These are phyloP conservation scores for Fusarium globosum DNA, from an alignment of 2,329 filamentous ascomycete species.

Conservation along the genomic window DNA sequence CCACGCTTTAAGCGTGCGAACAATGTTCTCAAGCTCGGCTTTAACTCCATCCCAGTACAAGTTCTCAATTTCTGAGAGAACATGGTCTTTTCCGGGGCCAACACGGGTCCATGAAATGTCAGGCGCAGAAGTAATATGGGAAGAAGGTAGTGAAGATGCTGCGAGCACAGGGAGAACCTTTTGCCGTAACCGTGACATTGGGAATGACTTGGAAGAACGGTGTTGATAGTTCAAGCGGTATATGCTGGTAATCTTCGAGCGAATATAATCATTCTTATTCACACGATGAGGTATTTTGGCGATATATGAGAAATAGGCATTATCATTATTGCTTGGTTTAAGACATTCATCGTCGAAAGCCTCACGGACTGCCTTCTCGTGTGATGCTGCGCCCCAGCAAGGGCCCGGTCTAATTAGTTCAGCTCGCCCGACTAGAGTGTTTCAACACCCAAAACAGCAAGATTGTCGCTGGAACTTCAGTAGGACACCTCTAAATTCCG, in stretches of 20 bases:
- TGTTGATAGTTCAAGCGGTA: background rate
- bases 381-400: conserved; percentile 29
- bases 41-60: conserved; percentile 40
- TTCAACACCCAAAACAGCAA: conserved; percentile 24
- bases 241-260: background rate
- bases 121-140: conserved; percentile 26
- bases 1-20: conserved; percentile 38
- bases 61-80: conserved; percentile 28
- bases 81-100: conserved; percentile 27
- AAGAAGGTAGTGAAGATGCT: conserved; percentile 3
- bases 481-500: conserved; percentile 22
- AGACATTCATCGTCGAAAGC: background rate
- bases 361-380: conserved; percentile 17
- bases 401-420: conserved; percentile 13
- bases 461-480: conserved; percentile 2
- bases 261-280: background rate
- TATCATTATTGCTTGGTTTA: background rate
- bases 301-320: background rate
- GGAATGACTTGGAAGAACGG: background rate
- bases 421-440: conserved; percentile 24
- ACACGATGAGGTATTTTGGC: background rate
- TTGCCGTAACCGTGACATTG: conserved; percentile 30
- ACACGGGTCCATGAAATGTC: conserved; percentile 28
- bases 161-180: conserved; percentile 29
- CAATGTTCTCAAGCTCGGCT: conserved; percentile 38